phyloP scores from a whole-genome alignment of 1,284 basidiomycete genomes.

The Sparassis latifolia region DNA sequence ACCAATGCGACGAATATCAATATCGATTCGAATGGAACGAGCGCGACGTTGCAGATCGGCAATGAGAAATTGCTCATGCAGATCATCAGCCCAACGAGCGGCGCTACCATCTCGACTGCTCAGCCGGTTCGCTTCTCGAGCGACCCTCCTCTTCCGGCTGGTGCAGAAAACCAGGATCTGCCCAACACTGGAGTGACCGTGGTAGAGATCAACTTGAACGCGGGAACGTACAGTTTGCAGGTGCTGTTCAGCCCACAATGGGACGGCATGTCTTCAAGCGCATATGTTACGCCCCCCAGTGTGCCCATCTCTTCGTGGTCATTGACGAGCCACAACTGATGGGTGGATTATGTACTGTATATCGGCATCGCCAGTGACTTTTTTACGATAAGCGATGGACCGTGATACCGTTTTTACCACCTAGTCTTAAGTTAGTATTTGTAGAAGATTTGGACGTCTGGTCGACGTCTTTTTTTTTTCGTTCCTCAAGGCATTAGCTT shows the following conservation, averaged over 20 bases:
- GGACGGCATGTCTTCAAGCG: constrained; percentile 50
- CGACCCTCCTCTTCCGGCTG: constrained; percentile 56
- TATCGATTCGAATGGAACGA: constrained; percentile 43
- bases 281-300: constrained; percentile 58
- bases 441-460: no score
- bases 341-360: constrained; percentile 4
- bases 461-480: no score
- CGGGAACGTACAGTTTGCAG: constrained; percentile 68
- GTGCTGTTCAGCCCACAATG: constrained; percentile 86
- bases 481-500: no score
- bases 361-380: not conserved
- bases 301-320: constrained; percentile 69
- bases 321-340: constrained; percentile 55
- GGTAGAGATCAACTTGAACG: constrained; percentile 66
- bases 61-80: constrained; percentile 43
- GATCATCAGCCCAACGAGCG: constrained; percentile 54
- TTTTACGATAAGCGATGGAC: not conserved
- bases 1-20: constrained; percentile 71
- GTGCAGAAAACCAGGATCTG: constrained; percentile 50
- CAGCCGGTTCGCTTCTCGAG: constrained; percentile 47
- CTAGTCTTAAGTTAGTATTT: no score
- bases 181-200: constrained; percentile 77
- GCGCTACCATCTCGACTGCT: constrained; percentile 45
- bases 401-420: no score
- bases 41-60: constrained; percentile 58